Evolutionary conservation across 1,284 basidiomycete genomes (phyloP).

Genomic region (Malassezia sp.): DNA sequence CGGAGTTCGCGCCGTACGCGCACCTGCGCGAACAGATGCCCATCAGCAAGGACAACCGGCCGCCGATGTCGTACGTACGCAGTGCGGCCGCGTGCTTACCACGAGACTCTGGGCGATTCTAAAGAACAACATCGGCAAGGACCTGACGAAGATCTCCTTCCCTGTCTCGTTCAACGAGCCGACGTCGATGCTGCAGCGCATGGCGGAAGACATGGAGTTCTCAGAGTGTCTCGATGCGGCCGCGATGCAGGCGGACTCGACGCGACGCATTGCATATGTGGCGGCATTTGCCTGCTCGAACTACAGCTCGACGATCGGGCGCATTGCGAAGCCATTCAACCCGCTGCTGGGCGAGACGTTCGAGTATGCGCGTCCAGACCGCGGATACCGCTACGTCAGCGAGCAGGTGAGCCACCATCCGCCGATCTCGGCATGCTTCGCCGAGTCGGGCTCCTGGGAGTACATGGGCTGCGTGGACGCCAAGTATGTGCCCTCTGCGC

Average conservation of each 20-base stretch:
- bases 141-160: conserved; percentile 88
- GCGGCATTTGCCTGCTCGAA: conserved; percentile 97
- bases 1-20: conserved; percentile 52
- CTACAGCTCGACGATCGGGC: conserved; percentile 77
- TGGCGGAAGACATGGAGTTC: conserved; percentile 50
- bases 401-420: conserved; percentile 96
- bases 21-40: conserved; percentile 59
- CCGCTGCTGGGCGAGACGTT: conserved; percentile 67
- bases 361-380: conserved; percentile 75
- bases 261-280: conserved; percentile 78
- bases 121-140: conserved; percentile 93
- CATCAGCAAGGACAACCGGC: conserved; percentile 67
- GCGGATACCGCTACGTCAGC: conserved; percentile 72
- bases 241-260: conserved; percentile 62
- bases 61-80: conserved; percentile 77
- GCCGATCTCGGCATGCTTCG: conserved; percentile 78
- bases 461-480: conserved; percentile 61
- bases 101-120: conserved; percentile 92
- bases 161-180: conserved; percentile 79
- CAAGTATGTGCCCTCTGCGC: too few relatives aligned
- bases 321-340: conserved; percentile 46
- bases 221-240: conserved; percentile 60
- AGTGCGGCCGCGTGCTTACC: too few relatives aligned
- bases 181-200: conserved; percentile 68
- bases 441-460: conserved; percentile 74